phyloP scores from a whole-genome alignment of 2,329 filamentous ascomycete genomes.

The Colletotrichum costaricense region DNA sequence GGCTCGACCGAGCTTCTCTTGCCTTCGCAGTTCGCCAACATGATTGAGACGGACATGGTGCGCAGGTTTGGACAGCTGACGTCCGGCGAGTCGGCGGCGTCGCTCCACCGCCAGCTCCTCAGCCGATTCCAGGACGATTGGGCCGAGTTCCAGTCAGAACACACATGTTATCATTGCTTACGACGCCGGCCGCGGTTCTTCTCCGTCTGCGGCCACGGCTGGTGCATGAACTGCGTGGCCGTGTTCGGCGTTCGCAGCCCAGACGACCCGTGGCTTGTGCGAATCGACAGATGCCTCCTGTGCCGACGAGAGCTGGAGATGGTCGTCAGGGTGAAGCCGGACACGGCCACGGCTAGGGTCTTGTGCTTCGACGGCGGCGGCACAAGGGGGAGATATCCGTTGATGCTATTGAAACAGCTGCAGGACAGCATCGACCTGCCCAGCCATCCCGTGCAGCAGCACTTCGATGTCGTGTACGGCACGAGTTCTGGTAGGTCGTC shows the following conservation, averaged over 20 bases:
- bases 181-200: not conserved
- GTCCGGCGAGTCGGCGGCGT: not conserved
- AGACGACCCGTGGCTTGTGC: not conserved
- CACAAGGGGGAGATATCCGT: slow-evolving; percentile 43
- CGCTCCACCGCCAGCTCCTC: not conserved
- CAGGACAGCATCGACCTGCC: slow-evolving; percentile 38
- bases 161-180: not conserved
- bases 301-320: not conserved
- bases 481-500: slow-evolving; percentile 3
- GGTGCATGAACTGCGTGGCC: slow-evolving; percentile 8
- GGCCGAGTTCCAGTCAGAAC: not conserved
- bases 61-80: not conserved
- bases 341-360: not conserved
- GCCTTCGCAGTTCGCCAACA: not conserved
- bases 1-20: not conserved
- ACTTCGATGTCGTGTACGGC: slow-evolving; percentile 12
- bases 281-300: not conserved
- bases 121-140: not conserved
- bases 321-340: not conserved
- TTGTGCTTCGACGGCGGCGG: slow-evolving; percentile 41
- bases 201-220: not conserved
- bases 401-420: slow-evolving; percentile 43
- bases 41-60: not conserved
- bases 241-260: not conserved
- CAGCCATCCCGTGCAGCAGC: not conserved